phyloP scores from a whole-genome alignment of 192 early-diverging fungal genomes.

The Rhizophagus clarus region DNA sequence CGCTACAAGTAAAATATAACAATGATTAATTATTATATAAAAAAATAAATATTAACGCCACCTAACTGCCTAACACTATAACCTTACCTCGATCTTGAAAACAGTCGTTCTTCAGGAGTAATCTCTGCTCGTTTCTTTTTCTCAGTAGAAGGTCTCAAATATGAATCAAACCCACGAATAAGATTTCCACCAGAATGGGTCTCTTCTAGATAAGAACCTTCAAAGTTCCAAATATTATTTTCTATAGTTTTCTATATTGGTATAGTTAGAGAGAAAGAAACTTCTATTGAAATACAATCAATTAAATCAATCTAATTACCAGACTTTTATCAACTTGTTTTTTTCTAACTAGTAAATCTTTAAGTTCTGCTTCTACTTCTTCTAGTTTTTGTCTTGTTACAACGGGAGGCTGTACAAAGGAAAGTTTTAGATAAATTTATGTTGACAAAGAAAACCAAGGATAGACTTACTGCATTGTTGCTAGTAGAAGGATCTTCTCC shows the following conservation, averaged over 20 bases:
- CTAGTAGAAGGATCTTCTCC: background rate
- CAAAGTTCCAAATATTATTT: constrained; percentile 80
- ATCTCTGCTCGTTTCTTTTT: constrained; percentile 68
- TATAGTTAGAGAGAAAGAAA: background rate
- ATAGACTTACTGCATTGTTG: background rate
- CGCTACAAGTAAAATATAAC: background rate
- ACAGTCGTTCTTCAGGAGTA: constrained; percentile 80
- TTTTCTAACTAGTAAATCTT: constrained; percentile 73
- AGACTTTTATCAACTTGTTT: constrained; percentile 79
- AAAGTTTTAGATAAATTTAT: background rate
- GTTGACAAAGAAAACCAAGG: background rate
- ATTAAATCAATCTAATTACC: constrained; percentile 38
- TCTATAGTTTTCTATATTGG: constrained; percentile 65
- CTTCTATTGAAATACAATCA: background rate
- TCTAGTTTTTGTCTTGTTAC: constrained; percentile 56
- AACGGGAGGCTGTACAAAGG: background rate
- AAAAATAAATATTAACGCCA: background rate
- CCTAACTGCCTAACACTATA: too few relatives aligned
- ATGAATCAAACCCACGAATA: constrained; percentile 87
- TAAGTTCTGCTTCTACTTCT: constrained; percentile 79
- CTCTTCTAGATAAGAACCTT: constrained; percentile 88
- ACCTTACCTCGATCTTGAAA: constrained; percentile 64
- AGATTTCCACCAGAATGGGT: constrained; percentile 85
- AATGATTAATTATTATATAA: constrained; percentile 37
- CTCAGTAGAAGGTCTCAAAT: constrained; percentile 64